Evolutionary conservation across 139 green algal species (phyloP).

Genomic region (Chlorella sp.): DNA sequence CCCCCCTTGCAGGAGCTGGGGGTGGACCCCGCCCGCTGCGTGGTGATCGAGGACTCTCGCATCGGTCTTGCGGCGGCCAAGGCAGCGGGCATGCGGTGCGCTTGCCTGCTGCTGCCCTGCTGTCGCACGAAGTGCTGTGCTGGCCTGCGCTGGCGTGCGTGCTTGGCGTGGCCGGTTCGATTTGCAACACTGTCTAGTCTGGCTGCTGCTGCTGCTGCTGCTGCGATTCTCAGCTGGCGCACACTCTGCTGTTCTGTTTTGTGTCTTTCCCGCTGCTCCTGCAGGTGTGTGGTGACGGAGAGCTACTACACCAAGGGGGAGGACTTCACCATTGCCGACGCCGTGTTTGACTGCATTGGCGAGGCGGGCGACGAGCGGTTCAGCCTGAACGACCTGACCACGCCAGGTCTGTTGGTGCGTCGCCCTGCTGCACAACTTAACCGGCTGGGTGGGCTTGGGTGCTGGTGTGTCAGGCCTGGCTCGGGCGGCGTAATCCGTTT

Average conservation of each 20-base stretch:
- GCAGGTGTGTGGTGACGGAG: slow-evolving; percentile 78
- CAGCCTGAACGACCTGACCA: slow-evolving; percentile 73
- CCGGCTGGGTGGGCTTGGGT: too few relatives aligned
- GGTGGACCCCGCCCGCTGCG: slow-evolving; percentile 79
- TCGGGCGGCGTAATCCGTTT: too few relatives aligned
- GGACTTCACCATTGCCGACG: slow-evolving; percentile 69
- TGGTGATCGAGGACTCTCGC: slow-evolving; percentile 96
- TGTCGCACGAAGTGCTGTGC: background rate
- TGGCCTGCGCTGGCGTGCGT: background rate
- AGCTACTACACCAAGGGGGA: slow-evolving; percentile 76
- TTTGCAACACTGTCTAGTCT: too few relatives aligned
- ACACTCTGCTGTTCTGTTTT: too few relatives aligned
- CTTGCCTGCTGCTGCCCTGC: background rate
- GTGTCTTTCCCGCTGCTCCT: background rate
- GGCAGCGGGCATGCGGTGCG: slow-evolving; percentile 93
- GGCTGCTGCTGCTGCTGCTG: too few relatives aligned
- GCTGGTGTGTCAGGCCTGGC: too few relatives aligned
- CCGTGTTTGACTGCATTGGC: slow-evolving; percentile 88
- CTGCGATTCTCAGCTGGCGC: too few relatives aligned
- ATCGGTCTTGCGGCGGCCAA: slow-evolving; percentile 94
- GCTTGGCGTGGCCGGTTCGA: too few relatives aligned
- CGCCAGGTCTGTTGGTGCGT: slow-evolving; percentile 38
- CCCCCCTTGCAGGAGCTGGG: slow-evolving; percentile 57
- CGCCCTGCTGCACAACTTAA: too few relatives aligned
- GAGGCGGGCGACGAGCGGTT: slow-evolving; percentile 83